Percentiles rank a stretch among this genome's conserved stretches.
Evolutionary conservation across 192 early-diverging fungal species (phyloP).

Genomic region (Backusella luteola): DNA sequence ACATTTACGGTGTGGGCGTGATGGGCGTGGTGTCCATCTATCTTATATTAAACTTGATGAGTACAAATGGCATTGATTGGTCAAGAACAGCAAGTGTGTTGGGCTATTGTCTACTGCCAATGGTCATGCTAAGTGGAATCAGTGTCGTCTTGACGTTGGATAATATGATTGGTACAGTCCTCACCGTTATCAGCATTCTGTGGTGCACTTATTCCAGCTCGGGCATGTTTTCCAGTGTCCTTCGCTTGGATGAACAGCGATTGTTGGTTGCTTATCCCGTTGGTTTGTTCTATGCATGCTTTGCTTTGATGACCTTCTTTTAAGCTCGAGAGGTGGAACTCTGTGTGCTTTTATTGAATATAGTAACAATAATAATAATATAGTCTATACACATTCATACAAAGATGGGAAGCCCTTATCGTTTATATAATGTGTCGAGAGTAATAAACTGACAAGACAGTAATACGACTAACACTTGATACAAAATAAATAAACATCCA

Average conservation of each 20-base stretch:
- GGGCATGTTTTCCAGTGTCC: slow-evolving; percentile 90
- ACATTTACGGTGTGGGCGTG: slow-evolving; percentile 93
- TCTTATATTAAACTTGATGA: slow-evolving; percentile 93
- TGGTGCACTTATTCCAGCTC: slow-evolving; percentile 91
- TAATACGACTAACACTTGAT: no score
- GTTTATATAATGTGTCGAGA: no score
- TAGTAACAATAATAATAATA: not conserved
- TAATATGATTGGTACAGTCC: slow-evolving; percentile 57
- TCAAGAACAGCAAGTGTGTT: slow-evolving; percentile 91
- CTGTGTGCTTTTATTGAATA: not conserved
- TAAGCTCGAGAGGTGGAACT: slow-evolving; percentile 34
- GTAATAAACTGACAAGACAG: no score
- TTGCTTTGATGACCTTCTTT: slow-evolving; percentile 91
- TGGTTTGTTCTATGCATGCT: slow-evolving; percentile 87
- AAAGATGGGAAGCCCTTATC: no score
- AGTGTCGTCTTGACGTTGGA: slow-evolving; percentile 70
- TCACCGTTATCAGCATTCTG: slow-evolving; percentile 68
- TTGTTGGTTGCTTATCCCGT: slow-evolving; percentile 95
- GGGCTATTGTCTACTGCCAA: slow-evolving; percentile 95
- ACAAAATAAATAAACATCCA: not conserved
- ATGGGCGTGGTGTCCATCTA: slow-evolving; percentile 86
- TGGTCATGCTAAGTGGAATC: slow-evolving; percentile 86
- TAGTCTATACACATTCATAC: not conserved
- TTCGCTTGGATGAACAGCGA: slow-evolving; percentile 91
- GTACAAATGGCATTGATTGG: slow-evolving; percentile 80